These are phyloP conservation scores for Juglanconis juglandina DNA, from an alignment of 2,329 filamentous ascomycete species.

Conservation along the genomic window DNA sequence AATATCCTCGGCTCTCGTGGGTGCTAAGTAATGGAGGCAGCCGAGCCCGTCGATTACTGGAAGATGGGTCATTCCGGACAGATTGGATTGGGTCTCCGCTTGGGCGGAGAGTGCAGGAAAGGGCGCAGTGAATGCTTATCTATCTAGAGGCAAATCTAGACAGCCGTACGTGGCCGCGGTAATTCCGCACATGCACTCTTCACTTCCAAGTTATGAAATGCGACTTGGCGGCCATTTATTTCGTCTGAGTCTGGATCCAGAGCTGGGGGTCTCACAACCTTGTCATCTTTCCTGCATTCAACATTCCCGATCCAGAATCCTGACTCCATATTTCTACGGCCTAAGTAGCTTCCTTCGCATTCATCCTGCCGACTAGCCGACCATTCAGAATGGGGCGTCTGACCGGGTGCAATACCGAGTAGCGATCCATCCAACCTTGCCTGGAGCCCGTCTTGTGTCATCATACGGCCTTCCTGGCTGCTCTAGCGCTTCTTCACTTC, in stretches of 20 bases:
- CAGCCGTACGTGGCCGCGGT: not conserved
- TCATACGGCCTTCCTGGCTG: not conserved
- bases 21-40: constrained; percentile 1
- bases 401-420: not conserved
- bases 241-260: not conserved
- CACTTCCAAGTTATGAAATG: not conserved
- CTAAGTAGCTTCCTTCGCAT: not conserved
- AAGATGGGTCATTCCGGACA: not conserved
- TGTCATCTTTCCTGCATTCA: constrained; percentile 1
- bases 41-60: not conserved
- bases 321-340: not conserved
- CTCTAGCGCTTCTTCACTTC: not conserved
- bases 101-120: not conserved
- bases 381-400: not conserved
- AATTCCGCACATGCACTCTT: not conserved
- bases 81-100: constrained; percentile 12
- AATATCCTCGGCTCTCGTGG: constrained; percentile 2
- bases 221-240: not conserved
- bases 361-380: not conserved
- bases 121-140: not conserved
- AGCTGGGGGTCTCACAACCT: not conserved
- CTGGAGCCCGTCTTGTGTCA: not conserved
- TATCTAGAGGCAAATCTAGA: constrained; percentile 3
- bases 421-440: not conserved
- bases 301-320: not conserved